Percentiles rank a stretch among this genome's conserved stretches.
These are phyloP conservation scores for Amanita bisporigera DNA, from an alignment of 1,284 basidiomycete species.

Conservation along the genomic window DNA sequence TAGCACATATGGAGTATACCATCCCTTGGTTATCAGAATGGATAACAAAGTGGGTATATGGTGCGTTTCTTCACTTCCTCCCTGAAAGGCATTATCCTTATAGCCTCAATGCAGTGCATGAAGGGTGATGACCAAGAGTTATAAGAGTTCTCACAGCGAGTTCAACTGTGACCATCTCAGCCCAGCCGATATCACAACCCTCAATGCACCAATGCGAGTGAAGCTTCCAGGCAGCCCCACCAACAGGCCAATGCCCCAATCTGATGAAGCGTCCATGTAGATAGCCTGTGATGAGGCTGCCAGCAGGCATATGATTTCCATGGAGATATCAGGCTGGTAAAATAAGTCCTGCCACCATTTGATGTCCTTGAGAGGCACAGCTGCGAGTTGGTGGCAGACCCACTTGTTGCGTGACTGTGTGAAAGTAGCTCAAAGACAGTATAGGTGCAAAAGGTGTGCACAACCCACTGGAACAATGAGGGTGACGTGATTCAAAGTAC, in stretches of 20 bases:
- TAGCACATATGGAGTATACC: slow-evolving; percentile 22
- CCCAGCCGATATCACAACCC: slow-evolving; percentile 44
- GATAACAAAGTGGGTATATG: slow-evolving; percentile 18
- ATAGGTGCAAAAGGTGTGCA: slow-evolving; percentile 10
- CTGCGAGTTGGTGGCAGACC: not conserved
- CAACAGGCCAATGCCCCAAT: slow-evolving; percentile 44
- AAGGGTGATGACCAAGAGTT: not conserved
- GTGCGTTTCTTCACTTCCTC: no score
- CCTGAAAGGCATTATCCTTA: no score
- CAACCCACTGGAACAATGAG: slow-evolving; percentile 27
- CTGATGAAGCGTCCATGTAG: slow-evolving; percentile 42
- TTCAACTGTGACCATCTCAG: slow-evolving; percentile 43
- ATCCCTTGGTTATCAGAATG: slow-evolving; percentile 37
- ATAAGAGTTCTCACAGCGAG: slow-evolving; percentile 22
- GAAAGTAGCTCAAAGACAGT: not conserved
- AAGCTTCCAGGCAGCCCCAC: slow-evolving; percentile 13
- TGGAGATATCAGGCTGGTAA: slow-evolving; percentile 16
- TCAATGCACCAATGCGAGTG: slow-evolving; percentile 26
- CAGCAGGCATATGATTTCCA: slow-evolving; percentile 18
- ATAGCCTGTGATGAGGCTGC: slow-evolving; percentile 12
- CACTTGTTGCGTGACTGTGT: not conserved
- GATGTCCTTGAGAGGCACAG: not conserved
- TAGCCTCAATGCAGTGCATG: no score
- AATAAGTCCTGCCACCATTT: not conserved
- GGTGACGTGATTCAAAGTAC: slow-evolving; percentile 34